Conservation (phyloP, 352 stramenopile genomes). For the Pythium diclinum region DNA sequence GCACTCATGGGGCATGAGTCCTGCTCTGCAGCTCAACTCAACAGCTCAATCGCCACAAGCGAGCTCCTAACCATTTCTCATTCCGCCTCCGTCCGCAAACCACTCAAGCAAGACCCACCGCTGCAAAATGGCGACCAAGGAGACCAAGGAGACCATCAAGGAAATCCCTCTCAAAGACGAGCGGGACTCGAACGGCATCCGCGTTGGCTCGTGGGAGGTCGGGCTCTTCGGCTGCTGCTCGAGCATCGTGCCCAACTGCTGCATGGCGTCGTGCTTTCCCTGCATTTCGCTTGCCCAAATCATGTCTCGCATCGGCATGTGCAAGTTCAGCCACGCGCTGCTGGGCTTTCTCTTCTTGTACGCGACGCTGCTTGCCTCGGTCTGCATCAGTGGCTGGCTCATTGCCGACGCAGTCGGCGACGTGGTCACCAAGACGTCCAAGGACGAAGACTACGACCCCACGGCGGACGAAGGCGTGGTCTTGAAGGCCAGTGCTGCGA, state of each 20-base stretch:
- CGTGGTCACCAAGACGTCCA: not conserved
- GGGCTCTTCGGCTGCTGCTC: slow-evolving; percentile 32
- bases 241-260: slow-evolving; percentile 36
- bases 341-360: not conserved
- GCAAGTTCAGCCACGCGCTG: not conserved
- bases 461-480: not conserved
- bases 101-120: not conserved
- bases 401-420: not conserved
- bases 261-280: slow-evolving; percentile 29
- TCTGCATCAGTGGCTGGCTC: not conserved
- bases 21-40: too few relatives aligned
- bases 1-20: too few relatives aligned
- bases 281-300: slow-evolving; percentile 26
- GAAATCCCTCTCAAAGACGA: slow-evolving; percentile 8
- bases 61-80: not conserved
- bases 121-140: too few relatives aligned
- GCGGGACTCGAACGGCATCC: slow-evolving; percentile 25
- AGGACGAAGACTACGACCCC: not conserved
- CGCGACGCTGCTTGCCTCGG: not conserved
- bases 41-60: too few relatives aligned
- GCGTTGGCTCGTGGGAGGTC: slow-evolving; percentile 26
- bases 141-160: not conserved
- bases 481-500: not conserved
- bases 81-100: not conserved
- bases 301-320: not conserved